These are phyloP conservation scores for Pseudevernia furfuracea DNA, from an alignment of 495 filamentous ascomycete genomes.

Conservation along the genomic window DNA sequence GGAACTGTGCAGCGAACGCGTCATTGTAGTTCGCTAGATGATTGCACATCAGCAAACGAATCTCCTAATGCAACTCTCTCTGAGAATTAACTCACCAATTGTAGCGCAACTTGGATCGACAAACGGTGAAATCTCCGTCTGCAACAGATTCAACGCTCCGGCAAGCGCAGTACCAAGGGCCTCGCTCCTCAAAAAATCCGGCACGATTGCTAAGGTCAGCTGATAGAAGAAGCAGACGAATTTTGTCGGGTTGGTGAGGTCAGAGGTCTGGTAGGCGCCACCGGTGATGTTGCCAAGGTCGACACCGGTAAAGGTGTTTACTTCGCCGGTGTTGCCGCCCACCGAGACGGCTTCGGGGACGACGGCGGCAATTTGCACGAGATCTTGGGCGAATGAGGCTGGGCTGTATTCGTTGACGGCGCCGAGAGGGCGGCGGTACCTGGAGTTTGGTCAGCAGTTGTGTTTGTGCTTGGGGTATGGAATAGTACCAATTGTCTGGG, in stretches of 20 bases:
- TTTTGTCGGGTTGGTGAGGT: slow-evolving; percentile 39
- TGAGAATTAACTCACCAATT: slow-evolving; percentile 7
- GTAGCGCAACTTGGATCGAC: slow-evolving; percentile 20
- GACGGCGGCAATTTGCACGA: slow-evolving; percentile 34
- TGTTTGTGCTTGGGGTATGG: slow-evolving; percentile 29
- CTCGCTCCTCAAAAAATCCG: slow-evolving; percentile 34
- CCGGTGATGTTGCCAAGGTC: slow-evolving; percentile 45
- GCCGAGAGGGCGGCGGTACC: slow-evolving; percentile 22
- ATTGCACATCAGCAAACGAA: background rate
- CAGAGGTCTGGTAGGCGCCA: slow-evolving; percentile 38
- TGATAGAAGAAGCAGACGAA: slow-evolving; percentile 43
- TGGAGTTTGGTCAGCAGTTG: background rate
- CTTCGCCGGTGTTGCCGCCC: slow-evolving; percentile 50
- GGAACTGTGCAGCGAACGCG: slow-evolving; percentile 17
- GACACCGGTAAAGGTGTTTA: slow-evolving; percentile 48
- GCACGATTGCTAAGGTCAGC: slow-evolving; percentile 36
- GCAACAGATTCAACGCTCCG: slow-evolving; percentile 17
- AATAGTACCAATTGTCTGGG: slow-evolving; percentile 56
- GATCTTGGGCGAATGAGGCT: slow-evolving; percentile 31
- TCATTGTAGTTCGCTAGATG: slow-evolving; percentile 19
- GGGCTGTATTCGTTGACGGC: slow-evolving; percentile 35
- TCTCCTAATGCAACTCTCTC: background rate
- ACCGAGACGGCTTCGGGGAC: slow-evolving; percentile 32
- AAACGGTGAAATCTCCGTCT: slow-evolving; percentile 13
- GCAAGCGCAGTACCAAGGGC: slow-evolving; percentile 13